Conservation (phyloP, 2,329 filamentous ascomycete species). For the Diaporthe citriasiana region DNA sequence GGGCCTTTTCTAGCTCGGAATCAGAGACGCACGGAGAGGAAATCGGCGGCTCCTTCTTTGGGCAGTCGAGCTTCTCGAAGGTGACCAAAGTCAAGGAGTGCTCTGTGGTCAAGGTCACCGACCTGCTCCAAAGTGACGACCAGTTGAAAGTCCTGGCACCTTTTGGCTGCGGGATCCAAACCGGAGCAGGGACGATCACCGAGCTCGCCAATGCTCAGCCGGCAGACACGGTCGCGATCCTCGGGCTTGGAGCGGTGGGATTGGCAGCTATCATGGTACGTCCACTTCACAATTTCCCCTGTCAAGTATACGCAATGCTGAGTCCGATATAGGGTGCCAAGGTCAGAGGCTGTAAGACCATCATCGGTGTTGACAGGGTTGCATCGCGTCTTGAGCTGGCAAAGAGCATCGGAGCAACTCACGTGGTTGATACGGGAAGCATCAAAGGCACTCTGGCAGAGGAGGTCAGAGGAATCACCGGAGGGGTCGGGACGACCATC, state of each 20-base stretch:
- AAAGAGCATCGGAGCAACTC: not conserved
- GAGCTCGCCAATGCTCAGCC: slow-evolving; percentile 11
- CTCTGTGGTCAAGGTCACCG: slow-evolving; percentile 1
- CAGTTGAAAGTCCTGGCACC: not conserved
- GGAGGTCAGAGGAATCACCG: not conserved
- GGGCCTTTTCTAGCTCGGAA: not conserved
- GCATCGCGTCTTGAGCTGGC: slow-evolving; percentile 9
- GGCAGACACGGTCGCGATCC: not conserved
- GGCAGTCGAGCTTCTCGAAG: slow-evolving; percentile 9
- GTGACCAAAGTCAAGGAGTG: not conserved
- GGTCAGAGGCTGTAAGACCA: slow-evolving; percentile 2
- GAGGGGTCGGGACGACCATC: not conserved
- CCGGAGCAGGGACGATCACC: slow-evolving; percentile 6
- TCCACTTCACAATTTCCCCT: too few relatives aligned
- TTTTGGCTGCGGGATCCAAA: slow-evolving; percentile 12
- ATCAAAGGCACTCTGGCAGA: not conserved
- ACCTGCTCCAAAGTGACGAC: not conserved
- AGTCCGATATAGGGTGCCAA: not conserved
- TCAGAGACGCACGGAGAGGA: not conserved
- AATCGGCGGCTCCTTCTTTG: slow-evolving; percentile 5
- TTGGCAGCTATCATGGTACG: not conserved
- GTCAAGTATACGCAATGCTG: not conserved
- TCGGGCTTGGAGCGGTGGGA: not conserved
- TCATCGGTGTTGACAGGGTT: slow-evolving; percentile 2
- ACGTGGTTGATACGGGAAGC: not conserved